Conservation (phyloP, 306 rosid genomes). For the Quercus bicolor region DNA sequence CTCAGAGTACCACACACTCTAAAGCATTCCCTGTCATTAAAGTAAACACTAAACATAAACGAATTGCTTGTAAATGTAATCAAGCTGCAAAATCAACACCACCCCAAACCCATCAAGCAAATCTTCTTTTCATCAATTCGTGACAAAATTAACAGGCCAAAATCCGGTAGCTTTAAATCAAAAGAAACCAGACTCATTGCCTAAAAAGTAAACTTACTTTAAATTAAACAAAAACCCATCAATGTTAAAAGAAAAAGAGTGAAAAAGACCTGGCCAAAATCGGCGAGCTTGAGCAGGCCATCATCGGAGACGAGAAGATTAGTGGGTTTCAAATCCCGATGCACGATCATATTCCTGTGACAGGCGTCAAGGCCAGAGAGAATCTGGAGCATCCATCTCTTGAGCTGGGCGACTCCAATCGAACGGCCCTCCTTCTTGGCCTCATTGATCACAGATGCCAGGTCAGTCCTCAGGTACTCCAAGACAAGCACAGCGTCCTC, state of each 20-base stretch:
- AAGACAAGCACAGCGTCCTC: conserved; percentile 90
- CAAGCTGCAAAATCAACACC: not conserved
- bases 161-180: too few relatives aligned
- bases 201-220: too few relatives aligned
- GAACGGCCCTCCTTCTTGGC: conserved; percentile 46
- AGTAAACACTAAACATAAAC: not conserved
- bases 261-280: conserved; percentile 80
- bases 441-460: conserved; percentile 51
- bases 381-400: conserved; percentile 81
- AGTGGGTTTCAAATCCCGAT: conserved; percentile 80
- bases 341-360: conserved; percentile 65
- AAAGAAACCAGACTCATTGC: not conserved
- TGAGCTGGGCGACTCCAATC: conserved; percentile 51
- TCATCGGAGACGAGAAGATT: conserved; percentile 71
- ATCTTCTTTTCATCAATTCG: not conserved
- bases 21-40: not conserved
- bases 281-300: conserved; percentile 81
- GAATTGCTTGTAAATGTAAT: not conserved
- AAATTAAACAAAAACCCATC: not conserved
- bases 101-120: not conserved
- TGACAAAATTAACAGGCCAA: too few relatives aligned
- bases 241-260: not conserved
- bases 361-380: conserved; percentile 71
- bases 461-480: conserved; percentile 58
- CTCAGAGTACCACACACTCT: not conserved